Base-by-base conservation (phyloP, 2,329 filamentous ascomycete genomes). In the Phialophora chinensis region DNA sequence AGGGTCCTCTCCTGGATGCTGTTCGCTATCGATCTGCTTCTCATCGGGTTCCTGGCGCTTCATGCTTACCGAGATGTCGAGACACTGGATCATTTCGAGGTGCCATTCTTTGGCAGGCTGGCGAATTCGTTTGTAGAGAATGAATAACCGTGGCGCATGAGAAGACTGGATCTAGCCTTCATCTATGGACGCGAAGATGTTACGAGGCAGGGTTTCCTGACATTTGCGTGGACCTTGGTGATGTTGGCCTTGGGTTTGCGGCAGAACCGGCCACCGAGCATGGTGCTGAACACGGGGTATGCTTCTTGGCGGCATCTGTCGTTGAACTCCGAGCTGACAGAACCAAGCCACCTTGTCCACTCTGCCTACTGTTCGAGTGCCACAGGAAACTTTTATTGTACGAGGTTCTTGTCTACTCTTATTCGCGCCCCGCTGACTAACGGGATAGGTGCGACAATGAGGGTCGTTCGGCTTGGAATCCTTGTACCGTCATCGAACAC, bases 51-150 rank as follows among this genome's bases (percentile, higher is more conserved):
- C 76, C 79, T 98, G 74, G 88, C 90, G 4, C 78, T 91, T 73
- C 88, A 89, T 72, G 93, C 95, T 17, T 98, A 96, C 82, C 84
- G 86, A 72, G 93, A 98, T 80, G 92, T 88, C 60, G 87, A 89
- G 69, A 88, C 84, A 1, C 80, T 89, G 59, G 81, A 85, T 63
- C 81, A 94, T 76, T 96, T 89, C 69, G 93, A 98, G 78, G 85
- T 97, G 1, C 94, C 94, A 0, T 88, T 96, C 74, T 90, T 98
- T 74, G 95, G 95, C 4, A 84, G 84, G 50, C 81, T 97, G 72
- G 95, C 95, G 52, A 96, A 90, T 79, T 90, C 90, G 29, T 94
- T 97, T 75, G 85, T 98, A 65, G 94, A 97, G 74, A 91, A 97
- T 75, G 95, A 97, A 77, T 90, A 75, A 79, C 31, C 1, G 3